Percentiles rank a stretch among this genome's conserved stretches.
phyloP scores from a whole-genome alignment of 306 rosid genomes.

The Quercus robur region DNA sequence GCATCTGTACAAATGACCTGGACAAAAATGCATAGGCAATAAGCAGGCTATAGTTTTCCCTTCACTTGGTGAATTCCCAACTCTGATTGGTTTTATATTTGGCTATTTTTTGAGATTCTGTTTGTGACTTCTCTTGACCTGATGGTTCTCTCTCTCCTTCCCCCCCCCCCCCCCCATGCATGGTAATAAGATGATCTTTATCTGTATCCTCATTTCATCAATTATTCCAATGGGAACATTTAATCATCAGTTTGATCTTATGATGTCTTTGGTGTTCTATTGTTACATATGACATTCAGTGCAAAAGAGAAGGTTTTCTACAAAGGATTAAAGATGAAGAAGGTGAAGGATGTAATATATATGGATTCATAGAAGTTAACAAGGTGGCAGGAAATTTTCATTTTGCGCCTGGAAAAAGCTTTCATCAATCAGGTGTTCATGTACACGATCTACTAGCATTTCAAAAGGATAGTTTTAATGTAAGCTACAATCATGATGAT shows the following conservation, averaged over 20 bases:
- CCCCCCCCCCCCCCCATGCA: not conserved
- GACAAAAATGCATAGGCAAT: not conserved
- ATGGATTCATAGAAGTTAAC: conserved; percentile 94
- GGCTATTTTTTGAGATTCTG: no score
- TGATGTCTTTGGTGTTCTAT: conserved; percentile 11
- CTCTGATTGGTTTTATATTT: not conserved
- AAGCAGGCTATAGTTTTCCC: not conserved
- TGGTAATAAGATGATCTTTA: not conserved
- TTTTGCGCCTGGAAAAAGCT: conserved; percentile 98
- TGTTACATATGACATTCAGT: conserved; percentile 42
- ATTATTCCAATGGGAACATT: not conserved
- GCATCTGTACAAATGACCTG: not conserved
- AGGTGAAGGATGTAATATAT: conserved; percentile 94
- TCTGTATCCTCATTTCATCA: not conserved
- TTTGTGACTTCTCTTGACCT: no score
- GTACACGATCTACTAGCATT: conserved; percentile 87
- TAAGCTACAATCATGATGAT: conserved; percentile 41
- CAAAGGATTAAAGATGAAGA: conserved; percentile 95
- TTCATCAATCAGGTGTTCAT: conserved; percentile 90
- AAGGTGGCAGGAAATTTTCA: conserved; percentile 99
- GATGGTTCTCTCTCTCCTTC: no score
- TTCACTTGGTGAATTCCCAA: not conserved
- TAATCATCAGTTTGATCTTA: not conserved
- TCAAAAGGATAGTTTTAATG: conserved; percentile 96
- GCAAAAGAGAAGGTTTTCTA: conserved; percentile 98